Evolutionary conservation across 306 rosid genomes (phyloP).

Genomic region (Vigna nakashimae): DNA sequence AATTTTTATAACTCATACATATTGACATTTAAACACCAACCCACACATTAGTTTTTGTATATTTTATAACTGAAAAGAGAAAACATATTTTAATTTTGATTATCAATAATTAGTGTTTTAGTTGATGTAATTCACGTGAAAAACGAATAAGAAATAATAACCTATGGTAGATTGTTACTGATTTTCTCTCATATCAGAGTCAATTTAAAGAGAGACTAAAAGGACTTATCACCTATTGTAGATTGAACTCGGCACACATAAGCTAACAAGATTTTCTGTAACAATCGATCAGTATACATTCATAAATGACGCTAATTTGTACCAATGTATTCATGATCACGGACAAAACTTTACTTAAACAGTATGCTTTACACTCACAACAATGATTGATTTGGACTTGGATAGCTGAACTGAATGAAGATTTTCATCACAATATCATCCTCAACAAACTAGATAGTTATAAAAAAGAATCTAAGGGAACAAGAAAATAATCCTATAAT

Average conservation of each 20-base stretch:
- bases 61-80: no score
- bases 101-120: no score
- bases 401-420: slow-evolving; percentile 1
- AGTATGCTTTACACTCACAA: slow-evolving; percentile 19
- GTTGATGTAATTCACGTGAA: no score
- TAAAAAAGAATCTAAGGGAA: background rate
- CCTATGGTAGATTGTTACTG: no score
- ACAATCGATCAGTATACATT: background rate
- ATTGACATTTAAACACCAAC: no score
- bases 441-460: slow-evolving; percentile 7
- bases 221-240: no score
- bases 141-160: background rate
- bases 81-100: no score
- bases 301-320: background rate
- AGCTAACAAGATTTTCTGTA: background rate
- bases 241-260: no score
- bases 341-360: slow-evolving; percentile 35
- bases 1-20: no score
- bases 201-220: no score
- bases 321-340: slow-evolving; percentile 10
- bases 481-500: slow-evolving; percentile 12
- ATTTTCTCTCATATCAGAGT: no score
- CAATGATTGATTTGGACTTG: background rate
- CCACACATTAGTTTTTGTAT: no score
- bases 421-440: slow-evolving; percentile 6